A percentile compares a stretch with the other conserved stretches of the same genome.
Conservation (phyloP, 768 basidiomycete genomes). For the Suillus discolor region DNA sequence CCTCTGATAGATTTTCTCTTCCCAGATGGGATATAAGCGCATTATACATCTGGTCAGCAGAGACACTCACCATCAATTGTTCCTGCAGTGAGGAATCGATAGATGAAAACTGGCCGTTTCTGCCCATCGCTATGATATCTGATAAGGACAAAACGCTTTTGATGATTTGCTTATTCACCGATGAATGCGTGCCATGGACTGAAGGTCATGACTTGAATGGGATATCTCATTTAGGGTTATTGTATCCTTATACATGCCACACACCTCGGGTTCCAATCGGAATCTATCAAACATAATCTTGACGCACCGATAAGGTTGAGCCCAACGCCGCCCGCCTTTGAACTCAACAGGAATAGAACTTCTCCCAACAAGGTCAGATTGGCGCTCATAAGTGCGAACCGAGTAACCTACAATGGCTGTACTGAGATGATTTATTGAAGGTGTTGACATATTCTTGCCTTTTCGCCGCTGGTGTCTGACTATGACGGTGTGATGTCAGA, state of each 20-base stretch:
- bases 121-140: conserved; percentile 78
- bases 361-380: conserved; percentile 5
- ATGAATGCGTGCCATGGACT: conserved; percentile 97
- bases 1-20: conserved; percentile 91
- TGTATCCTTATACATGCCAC: conserved; percentile 5
- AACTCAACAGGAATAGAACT: conserved; percentile 92
- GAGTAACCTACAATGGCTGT: conserved; percentile 59
- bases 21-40: conserved; percentile 8
- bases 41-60: neutral
- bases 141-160: conserved; percentile 12
- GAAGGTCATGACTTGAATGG: conserved; percentile 74
- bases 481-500: conserved; percentile 26
- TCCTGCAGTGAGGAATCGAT: conserved; percentile 82
- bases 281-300: conserved; percentile 82
- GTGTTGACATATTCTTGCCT: conserved; percentile 85
- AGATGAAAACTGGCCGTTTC: conserved; percentile 88
- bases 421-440: conserved; percentile 82
- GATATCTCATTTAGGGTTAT: neutral
- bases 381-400: neutral
- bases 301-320: conserved; percentile 94
- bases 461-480: conserved; percentile 75
- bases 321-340: conserved; percentile 95
- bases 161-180: conserved; percentile 49
- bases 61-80: conserved; percentile 77
- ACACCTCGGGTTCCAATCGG: conserved; percentile 93